Conservation (phyloP, 305 asterid genomes). For the Withania somnifera region DNA sequence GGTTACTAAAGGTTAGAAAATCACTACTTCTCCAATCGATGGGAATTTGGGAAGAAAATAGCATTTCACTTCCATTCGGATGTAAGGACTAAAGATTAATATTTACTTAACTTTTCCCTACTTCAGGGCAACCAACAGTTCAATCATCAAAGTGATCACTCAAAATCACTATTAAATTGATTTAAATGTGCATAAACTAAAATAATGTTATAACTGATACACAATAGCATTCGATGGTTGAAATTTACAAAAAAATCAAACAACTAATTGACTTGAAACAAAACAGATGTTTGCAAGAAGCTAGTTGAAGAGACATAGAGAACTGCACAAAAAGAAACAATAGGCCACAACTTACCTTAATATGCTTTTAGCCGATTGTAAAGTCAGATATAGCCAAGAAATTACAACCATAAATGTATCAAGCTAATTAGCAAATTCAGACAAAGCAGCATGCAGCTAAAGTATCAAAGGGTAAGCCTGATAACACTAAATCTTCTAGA, state of each 20-base stretch:
- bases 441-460: not conserved
- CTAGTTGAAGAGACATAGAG: not conserved
- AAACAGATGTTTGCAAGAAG: not conserved
- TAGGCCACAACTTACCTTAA: not conserved
- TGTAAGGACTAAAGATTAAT: not conserved
- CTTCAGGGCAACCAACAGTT: not conserved
- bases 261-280: not conserved
- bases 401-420: not conserved
- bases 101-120: not conserved
- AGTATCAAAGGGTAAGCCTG: not conserved
- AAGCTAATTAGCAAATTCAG: not conserved
- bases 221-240: not conserved
- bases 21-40: not conserved
- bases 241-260: not conserved
- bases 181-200: not conserved
- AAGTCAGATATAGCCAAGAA: not conserved
- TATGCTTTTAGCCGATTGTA: not conserved
- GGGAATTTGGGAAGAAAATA: not conserved
- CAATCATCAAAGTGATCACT: not conserved
- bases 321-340: not conserved
- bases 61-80: not conserved
- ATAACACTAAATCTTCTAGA: not conserved
- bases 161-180: not conserved
- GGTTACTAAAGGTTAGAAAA: not conserved
- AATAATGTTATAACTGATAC: not conserved